A percentile compares a stretch with the other conserved stretches of the same genome.
Conservation (phyloP, 2,329 filamentous ascomycete genomes). For the Aspergillus chevalieri region DNA sequence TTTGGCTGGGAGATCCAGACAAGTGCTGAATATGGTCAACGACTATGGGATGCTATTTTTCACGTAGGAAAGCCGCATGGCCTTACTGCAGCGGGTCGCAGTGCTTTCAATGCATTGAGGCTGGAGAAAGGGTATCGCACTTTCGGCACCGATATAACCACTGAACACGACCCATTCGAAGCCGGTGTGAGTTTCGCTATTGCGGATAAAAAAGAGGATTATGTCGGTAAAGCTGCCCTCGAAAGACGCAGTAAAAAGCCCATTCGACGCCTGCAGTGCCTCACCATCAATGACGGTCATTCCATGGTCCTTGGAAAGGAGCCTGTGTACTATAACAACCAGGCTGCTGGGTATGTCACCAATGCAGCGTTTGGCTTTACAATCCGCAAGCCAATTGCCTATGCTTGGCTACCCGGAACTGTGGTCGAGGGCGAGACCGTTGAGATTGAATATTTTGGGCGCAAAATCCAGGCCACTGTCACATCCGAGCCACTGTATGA, state of each 20-base stretch:
- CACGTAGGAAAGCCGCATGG: constrained; percentile 50
- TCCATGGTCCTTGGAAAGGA: constrained; percentile 59
- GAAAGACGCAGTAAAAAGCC: constrained; percentile 35
- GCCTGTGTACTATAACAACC: constrained; percentile 49
- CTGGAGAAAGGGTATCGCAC: constrained; percentile 56
- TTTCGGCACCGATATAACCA: constrained; percentile 54
- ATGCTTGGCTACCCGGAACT: constrained; percentile 49
- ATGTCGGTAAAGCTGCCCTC: constrained; percentile 49
- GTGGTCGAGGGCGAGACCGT: constrained; percentile 46
- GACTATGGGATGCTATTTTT: constrained; percentile 55
- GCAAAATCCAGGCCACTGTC: constrained; percentile 50
- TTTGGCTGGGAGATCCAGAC: constrained; percentile 58
- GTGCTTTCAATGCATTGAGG: constrained; percentile 53
- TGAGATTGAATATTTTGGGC: constrained; percentile 59
- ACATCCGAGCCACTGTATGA: constrained; percentile 46
- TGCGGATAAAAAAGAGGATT: constrained; percentile 29
- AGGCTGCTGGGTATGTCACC: constrained; percentile 52
- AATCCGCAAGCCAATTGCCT: constrained; percentile 54
- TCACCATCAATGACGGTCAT: constrained; percentile 51
- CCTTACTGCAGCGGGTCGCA: constrained; percentile 53
- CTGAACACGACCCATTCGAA: constrained; percentile 57
- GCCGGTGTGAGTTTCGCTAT: constrained; percentile 51
- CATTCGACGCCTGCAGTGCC: constrained; percentile 38
- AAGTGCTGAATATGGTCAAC: constrained; percentile 52
- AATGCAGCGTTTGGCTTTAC: constrained; percentile 58